phyloP scores from a whole-genome alignment of 2,329 filamentous ascomycete genomes.

The Metarhizium sp. region DNA sequence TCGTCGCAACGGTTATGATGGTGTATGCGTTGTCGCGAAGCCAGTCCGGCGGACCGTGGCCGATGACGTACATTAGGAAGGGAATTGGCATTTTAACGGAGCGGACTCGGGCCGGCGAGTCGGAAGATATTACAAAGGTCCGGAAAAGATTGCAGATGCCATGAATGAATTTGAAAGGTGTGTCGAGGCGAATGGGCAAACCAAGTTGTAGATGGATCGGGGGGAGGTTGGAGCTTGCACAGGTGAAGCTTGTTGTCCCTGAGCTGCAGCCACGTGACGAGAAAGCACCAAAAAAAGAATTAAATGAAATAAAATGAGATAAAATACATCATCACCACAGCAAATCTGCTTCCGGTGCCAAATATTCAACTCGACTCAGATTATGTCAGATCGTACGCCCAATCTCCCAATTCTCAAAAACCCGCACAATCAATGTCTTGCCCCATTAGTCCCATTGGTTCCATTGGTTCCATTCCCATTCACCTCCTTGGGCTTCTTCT shows the following conservation, averaged over 20 bases:
- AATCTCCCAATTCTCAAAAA: not conserved
- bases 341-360: too few relatives aligned
- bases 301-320: not conserved
- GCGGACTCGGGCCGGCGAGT: not conserved
- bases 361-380: too few relatives aligned
- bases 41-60: constrained; percentile 41
- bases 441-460: not conserved
- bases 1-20: constrained; percentile 28
- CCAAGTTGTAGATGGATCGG: not conserved
- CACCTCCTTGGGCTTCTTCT: constrained; percentile 20
- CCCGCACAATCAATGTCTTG: not conserved
- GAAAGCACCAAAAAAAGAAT: not conserved
- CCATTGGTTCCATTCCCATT: constrained; percentile 3
- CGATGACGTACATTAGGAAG: constrained; percentile 35
- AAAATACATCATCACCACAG: not conserved
- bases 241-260: not conserved
- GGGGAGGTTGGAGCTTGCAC: not conserved
- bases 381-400: not conserved
- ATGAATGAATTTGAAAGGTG: not conserved
- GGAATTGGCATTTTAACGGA: constrained; percentile 39
- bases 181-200: not conserved
- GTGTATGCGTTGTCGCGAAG: constrained; percentile 34
- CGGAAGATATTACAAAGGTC: not conserved
- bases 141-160: not conserved
- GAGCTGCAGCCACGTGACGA: constrained; percentile 6